Evolutionary conservation across 306 rosid species (phyloP).

Genomic region (Inga laurina): DNA sequence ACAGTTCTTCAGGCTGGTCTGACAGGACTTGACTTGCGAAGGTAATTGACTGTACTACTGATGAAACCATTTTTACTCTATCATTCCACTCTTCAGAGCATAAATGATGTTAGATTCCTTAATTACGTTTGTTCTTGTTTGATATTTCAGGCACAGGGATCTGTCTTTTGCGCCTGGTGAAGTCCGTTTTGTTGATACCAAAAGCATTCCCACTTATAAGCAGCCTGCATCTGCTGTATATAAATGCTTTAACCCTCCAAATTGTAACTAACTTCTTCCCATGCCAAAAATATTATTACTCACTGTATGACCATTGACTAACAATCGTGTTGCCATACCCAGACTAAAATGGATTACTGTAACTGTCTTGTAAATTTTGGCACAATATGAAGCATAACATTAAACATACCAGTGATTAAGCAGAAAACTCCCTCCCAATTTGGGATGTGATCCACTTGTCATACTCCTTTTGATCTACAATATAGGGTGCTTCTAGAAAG

Average conservation of each 20-base stretch:
- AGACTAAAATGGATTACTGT: background rate
- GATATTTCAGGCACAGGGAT: constrained; percentile 75
- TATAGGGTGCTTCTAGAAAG: too few species aligned
- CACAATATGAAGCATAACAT: background rate
- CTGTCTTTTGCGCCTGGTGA: constrained; percentile 90
- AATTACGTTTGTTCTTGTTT: background rate
- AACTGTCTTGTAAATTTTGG: background rate
- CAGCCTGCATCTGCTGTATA: constrained; percentile 87
- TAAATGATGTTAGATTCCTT: background rate
- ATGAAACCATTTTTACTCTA: background rate
- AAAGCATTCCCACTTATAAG: constrained; percentile 80
- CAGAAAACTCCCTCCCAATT: background rate
- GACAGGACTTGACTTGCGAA: constrained; percentile 81
- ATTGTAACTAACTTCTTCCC: constrained; percentile 48
- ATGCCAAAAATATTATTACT: too few species aligned
- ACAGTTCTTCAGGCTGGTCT: constrained; percentile 86
- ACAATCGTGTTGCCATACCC: too few species aligned
- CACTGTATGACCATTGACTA: too few species aligned
- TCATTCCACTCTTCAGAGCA: background rate
- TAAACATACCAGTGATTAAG: background rate
- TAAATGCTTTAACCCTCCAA: constrained; percentile 81
- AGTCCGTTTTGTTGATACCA: constrained; percentile 79
- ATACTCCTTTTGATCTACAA: too few species aligned
- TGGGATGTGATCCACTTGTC: background rate
- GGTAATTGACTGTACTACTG: constrained; percentile 40